Base-by-base conservation (phyloP, 345 rosid genomes). In the Sapria himalayana region DNA sequence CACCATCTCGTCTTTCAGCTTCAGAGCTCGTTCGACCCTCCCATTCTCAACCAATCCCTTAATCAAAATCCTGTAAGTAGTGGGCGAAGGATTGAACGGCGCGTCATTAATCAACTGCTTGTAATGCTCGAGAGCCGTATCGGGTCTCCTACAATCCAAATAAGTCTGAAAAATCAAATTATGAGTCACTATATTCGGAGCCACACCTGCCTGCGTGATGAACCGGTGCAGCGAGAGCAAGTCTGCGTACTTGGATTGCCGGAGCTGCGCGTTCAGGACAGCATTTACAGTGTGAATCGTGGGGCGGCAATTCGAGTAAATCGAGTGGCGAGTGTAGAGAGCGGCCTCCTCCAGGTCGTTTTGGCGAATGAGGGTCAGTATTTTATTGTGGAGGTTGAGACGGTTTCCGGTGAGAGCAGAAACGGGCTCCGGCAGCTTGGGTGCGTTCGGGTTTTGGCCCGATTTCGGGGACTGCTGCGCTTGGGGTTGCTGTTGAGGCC, bases 341-440 rank as follows among this genome's bases (percentile, higher is more conserved):
- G 94, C 89, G 3, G 97, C 97, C 61, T 86, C 94, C 1, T 73
- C 92, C 16, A 86, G 71, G 49, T 81, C 97, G 19, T 86, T 74
- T 48, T 70, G 65, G 7, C 94, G 71, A 43, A 81, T 58, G 38
- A 75, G 72, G 2, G 65, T 69, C 35, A 81, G 55, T 51, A 81
- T 86, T 14, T 61, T 67, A 37, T 78, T 86, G 57, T 86, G 92
- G 43, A 86, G 85, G 39, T 69, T 70, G 55, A 78, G 81, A 19
- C 94, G 94, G 38, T 78, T 78, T 3, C 85, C 97, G 0, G 71
- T 9, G 45, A 86, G 71, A 7, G 70, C 69, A 0, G 94, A 60
- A 34, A 81, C 57, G 1, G 92, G 68, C 25, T 86, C 97, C 1
- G 97, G 89, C 9, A 78, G 61, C 35, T 81, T 86, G 0, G 94